Conservation (phyloP, 2,329 filamentous ascomycete genomes). For the Curvularia verruculosa region DNA sequence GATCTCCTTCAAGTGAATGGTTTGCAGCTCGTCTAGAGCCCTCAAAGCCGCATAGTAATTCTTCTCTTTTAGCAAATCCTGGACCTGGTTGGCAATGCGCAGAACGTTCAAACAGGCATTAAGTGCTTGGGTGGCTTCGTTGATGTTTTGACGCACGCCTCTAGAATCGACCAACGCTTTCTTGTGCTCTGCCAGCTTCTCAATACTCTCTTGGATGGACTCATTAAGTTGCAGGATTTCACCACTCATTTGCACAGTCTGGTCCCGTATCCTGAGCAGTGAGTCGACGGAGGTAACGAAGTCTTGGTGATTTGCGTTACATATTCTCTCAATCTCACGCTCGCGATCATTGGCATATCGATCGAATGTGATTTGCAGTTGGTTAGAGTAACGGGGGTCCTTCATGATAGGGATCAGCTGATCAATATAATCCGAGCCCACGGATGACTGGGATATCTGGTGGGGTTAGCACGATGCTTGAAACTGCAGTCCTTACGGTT, state of each 20-base stretch:
- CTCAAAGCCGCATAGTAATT: slow-evolving; percentile 95
- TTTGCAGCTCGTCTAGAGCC: slow-evolving; percentile 92
- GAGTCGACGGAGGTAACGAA: slow-evolving; percentile 94
- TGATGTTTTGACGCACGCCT: slow-evolving; percentile 91
- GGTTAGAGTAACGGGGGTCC: slow-evolving; percentile 80
- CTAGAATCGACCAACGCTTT: slow-evolving; percentile 91
- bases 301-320: slow-evolving; percentile 94
- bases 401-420: slow-evolving; percentile 93
- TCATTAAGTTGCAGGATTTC: slow-evolving; percentile 93
- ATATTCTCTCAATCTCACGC: slow-evolving; percentile 89
- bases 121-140: slow-evolving; percentile 86
- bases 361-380: slow-evolving; percentile 77
- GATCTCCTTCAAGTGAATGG: slow-evolving; percentile 92
- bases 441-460: slow-evolving; percentile 90
- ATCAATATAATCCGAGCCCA: slow-evolving; percentile 92
- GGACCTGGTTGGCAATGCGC: slow-evolving; percentile 89
- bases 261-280: slow-evolving; percentile 88
- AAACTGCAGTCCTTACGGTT: not conserved
- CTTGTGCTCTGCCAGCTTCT: slow-evolving; percentile 93
- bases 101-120: slow-evolving; percentile 92
- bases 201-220: slow-evolving; percentile 92
- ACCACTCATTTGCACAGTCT: slow-evolving; percentile 83
- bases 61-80: slow-evolving; percentile 89
- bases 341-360: slow-evolving; percentile 88
- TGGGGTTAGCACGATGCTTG: slow-evolving; percentile 14